A percentile compares a stretch with the other conserved stretches of the same genome.
These are phyloP conservation scores for Falciphora oryzae DNA, from an alignment of 2,329 filamentous ascomycete species.

Conservation along the genomic window DNA sequence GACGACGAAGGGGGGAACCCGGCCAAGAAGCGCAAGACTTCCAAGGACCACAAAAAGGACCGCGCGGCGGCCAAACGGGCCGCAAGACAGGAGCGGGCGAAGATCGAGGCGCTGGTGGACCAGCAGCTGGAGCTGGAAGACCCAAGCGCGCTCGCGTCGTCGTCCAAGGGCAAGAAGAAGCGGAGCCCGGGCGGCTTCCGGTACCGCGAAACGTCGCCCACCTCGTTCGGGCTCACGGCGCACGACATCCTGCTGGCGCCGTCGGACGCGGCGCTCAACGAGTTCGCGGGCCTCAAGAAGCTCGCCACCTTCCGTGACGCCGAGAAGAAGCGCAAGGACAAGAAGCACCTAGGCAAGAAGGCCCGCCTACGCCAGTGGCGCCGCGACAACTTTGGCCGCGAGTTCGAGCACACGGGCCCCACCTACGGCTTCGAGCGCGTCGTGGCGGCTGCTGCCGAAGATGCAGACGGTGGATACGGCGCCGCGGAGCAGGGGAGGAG, in stretches of 20 bases:
- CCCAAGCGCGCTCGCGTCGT: constrained; percentile 47
- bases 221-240: constrained; percentile 81
- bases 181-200: constrained; percentile 55
- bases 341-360: constrained; percentile 89
- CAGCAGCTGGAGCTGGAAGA: constrained; percentile 69
- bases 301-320: constrained; percentile 81
- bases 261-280: constrained; percentile 77
- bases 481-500: constrained; percentile 22
- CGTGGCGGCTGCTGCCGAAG: constrained; percentile 21
- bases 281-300: constrained; percentile 92
- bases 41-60: constrained; percentile 54
- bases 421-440: constrained; percentile 50
- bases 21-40: constrained; percentile 54
- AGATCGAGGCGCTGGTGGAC: constrained; percentile 83
- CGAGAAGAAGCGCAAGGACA: constrained; percentile 84
- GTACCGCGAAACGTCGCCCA: constrained; percentile 90
- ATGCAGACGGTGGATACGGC: constrained; percentile 21
- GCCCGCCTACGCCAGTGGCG: constrained; percentile 83
- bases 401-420: constrained; percentile 50
- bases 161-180: constrained; percentile 26
- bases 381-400: constrained; percentile 54
- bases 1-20: constrained; percentile 26
- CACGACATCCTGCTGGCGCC: constrained; percentile 87
- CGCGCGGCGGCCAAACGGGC: constrained; percentile 58
- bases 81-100: constrained; percentile 72